A percentile compares a stretch with the other conserved stretches of the same genome.
phyloP scores from a whole-genome alignment of 2,329 filamentous ascomycete genomes.

The Epichloe bromicola region DNA sequence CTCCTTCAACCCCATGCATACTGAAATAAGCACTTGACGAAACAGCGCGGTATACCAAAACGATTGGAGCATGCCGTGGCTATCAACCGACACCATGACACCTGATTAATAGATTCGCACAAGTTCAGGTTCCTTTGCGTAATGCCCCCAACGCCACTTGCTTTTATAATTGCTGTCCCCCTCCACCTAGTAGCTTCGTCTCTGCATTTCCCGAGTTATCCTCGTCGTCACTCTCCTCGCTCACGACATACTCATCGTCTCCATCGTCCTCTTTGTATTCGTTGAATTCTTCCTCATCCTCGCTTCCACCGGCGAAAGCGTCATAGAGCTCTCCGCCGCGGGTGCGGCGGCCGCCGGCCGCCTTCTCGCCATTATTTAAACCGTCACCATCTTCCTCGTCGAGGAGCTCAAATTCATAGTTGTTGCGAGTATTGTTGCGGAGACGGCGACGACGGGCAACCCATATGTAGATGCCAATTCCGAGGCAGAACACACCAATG shows the following conservation, averaged over 20 bases:
- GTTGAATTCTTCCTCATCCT: constrained; percentile 43
- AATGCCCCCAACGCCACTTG: not conserved
- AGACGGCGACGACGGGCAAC: constrained; percentile 65
- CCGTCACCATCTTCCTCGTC: constrained; percentile 64
- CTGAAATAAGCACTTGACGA: not conserved
- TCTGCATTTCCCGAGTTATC: constrained; percentile 17
- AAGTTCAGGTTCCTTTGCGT: not conserved
- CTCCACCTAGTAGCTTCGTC: constrained; percentile 12
- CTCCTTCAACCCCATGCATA: not conserved
- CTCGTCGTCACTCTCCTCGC: constrained; percentile 31
- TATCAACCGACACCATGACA: not conserved
- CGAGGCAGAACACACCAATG: constrained; percentile 71
- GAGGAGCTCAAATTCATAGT: constrained; percentile 90
- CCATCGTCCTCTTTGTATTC: constrained; percentile 23
- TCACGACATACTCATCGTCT: constrained; percentile 36
- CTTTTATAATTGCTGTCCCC: constrained; percentile 4
- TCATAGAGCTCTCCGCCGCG: constrained; percentile 89
- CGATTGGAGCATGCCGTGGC: no score
- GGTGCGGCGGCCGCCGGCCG: constrained; percentile 32
- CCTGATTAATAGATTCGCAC: not conserved
- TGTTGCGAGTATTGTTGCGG: constrained; percentile 61
- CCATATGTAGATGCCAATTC: constrained; percentile 70
- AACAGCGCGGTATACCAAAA: not conserved
- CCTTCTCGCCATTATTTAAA: constrained; percentile 34
- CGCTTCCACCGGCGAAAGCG: constrained; percentile 80